A percentile compares a stretch with the other conserved stretches of the same genome.
Conservation (phyloP, 108 stramenopile species). For the Cylindrotheca fusiformis region DNA sequence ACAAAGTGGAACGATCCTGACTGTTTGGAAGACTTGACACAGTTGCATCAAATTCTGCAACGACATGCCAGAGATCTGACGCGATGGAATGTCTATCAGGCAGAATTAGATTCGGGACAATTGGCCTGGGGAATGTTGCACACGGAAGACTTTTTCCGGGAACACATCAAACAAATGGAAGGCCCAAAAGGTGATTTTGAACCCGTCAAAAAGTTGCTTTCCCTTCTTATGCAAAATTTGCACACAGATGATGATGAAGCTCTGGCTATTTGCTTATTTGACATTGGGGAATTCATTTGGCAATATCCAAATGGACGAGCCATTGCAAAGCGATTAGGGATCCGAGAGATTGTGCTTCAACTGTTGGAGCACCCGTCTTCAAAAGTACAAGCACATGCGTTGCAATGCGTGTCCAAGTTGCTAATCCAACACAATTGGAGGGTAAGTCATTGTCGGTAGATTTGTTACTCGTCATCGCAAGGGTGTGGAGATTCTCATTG, state of each 20-base stretch:
- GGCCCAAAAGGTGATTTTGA: slow-evolving; percentile 58
- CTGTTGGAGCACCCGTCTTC: slow-evolving; percentile 71
- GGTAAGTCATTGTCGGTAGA: too few species aligned
- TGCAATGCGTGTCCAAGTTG: slow-evolving; percentile 92
- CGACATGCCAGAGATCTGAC: slow-evolving; percentile 79
- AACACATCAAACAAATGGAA: slow-evolving; percentile 63
- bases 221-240: slow-evolving; percentile 3
- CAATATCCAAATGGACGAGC: slow-evolving; percentile 90
- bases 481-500: too few species aligned
- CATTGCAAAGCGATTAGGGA: slow-evolving; percentile 74
- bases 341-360: slow-evolving; percentile 83
- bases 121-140: slow-evolving; percentile 87
- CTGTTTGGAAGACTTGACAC: slow-evolving; percentile 65
- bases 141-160: slow-evolving; percentile 84
- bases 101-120: slow-evolving; percentile 78
- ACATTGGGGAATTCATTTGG: slow-evolving; percentile 92
- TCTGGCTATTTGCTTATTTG: slow-evolving; percentile 87
- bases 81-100: slow-evolving; percentile 79
- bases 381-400: slow-evolving; percentile 86
- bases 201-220: slow-evolving; percentile 74
- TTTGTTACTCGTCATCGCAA: too few species aligned
- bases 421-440: slow-evolving; percentile 21
- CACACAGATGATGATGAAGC: slow-evolving; percentile 12
- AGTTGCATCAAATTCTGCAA: slow-evolving; percentile 55
- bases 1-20: slow-evolving; percentile 86